Conservation (phyloP, 2,329 filamentous ascomycete species). For the Fusarium verticillioides region DNA sequence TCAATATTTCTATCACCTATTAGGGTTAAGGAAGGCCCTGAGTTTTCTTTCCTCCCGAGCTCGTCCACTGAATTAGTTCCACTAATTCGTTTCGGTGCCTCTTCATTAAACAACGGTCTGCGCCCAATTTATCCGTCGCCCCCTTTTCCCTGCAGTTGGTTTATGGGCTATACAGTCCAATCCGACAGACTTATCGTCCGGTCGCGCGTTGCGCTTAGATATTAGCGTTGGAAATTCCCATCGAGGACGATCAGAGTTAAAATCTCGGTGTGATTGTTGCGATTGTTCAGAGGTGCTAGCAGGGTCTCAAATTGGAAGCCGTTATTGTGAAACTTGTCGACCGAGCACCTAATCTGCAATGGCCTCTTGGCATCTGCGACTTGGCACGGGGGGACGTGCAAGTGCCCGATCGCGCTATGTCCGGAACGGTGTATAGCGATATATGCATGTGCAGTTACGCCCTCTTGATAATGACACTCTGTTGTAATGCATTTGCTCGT, state of each 20-base stretch:
- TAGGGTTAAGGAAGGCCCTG: too few relatives aligned
- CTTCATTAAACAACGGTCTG: constrained; percentile 30
- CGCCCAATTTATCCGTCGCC: constrained; percentile 24
- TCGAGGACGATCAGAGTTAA: not conserved
- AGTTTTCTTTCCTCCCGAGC: too few relatives aligned
- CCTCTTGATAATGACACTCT: constrained; percentile 11
- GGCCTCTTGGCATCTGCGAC: constrained; percentile 14
- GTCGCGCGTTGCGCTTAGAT: not conserved
- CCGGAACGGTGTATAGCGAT: not conserved
- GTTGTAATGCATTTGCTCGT: not conserved
- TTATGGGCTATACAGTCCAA: not conserved
- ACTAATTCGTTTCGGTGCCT: constrained; percentile 14
- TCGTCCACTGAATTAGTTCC: not conserved
- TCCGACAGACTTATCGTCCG: not conserved
- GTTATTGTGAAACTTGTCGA: constrained; percentile 27
- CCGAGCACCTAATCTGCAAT: constrained; percentile 20
- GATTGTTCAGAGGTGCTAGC: not conserved
- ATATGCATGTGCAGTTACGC: constrained; percentile 4
- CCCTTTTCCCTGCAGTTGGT: constrained; percentile 14
- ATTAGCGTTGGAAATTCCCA: not conserved
- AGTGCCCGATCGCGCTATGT: constrained; percentile 6
- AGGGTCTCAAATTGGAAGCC: constrained; percentile 20
- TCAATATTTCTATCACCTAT: too few relatives aligned
- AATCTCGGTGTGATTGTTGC: constrained; percentile 23
- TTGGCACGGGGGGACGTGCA: constrained; percentile 17